Base-by-base conservation (phyloP, 257 asterid species). In the Jaltomata sinuosa region DNA sequence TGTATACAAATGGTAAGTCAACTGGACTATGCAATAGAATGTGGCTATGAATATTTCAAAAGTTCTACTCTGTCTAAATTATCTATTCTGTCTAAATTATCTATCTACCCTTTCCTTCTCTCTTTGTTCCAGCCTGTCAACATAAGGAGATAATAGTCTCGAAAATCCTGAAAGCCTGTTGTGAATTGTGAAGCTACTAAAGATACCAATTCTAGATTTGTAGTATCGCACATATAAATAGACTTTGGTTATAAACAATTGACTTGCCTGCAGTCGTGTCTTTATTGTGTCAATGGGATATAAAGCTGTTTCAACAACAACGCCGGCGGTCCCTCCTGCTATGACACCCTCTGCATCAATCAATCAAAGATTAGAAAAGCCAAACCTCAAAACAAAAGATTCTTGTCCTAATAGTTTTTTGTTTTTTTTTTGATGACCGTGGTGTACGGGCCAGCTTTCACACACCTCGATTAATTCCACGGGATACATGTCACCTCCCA, bases 261-360 rank as follows among this genome's bases (percentile, higher is more conserved):
- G 84, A 89, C 90, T 82, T 83, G 91, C 98, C 98, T 96, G 99
- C 87, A 96, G 86, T 67, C 99, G 94, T 55, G 99, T 96, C 91
- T 96, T 96, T 79, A 96, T 96, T 14, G 99, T 96, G 89, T 96
- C 99, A 57, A 96, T 96, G 49, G 99, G 99, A 85, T 96, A 96
- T 82, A 96, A 88, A 90, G 92, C 95, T 67, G 98, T 92, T 89
- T 96, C 99, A 84, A 96, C 99, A 45, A 96, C 95, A 87, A 93
- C 98, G 38, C 99, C 99, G 82, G 99, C 98, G 18, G 94, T 88
- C 55, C 96, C 99, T 84, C 99, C 99, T 57, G 99, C 98, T 92
- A 94, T 90, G 64, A 91, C 88, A 86, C 99, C 99, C 92, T 96
- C 99, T 96, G 97, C 91, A 90, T 52, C 82, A 85, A 50, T 74